Conservation (phyloP, 1,284 basidiomycete genomes). For the Testicularia cyperi region DNA sequence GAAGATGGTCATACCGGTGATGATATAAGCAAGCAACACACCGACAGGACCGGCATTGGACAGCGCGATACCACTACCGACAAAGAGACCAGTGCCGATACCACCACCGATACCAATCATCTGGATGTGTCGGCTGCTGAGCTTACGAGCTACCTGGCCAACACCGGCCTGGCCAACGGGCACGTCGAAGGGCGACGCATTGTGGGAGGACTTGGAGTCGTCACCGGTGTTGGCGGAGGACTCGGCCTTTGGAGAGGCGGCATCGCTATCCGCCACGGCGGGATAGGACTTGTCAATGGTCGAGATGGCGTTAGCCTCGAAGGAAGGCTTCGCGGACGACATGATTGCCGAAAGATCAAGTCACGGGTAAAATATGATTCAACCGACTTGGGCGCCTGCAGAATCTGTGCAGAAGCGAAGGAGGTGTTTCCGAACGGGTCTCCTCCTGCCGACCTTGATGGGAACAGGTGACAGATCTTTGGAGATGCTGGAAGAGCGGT, state of each 20-base stretch:
- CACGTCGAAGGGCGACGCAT: constrained; percentile 25
- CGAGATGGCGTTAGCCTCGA: constrained; percentile 25
- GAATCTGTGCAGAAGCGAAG: too few species aligned
- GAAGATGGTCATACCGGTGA: constrained; percentile 48
- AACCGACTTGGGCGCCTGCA: too few species aligned
- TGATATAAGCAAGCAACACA: constrained; percentile 46
- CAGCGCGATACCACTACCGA: constrained; percentile 45
- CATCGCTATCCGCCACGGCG: not conserved
- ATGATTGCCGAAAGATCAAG: constrained; percentile 1
- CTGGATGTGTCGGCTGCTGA: constrained; percentile 36
- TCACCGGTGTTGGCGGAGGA: constrained; percentile 10
- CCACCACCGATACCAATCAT: constrained; percentile 52
- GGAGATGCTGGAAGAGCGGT: not conserved
- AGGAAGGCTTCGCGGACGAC: constrained; percentile 24
- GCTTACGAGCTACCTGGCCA: constrained; percentile 28
- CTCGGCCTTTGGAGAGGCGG: constrained; percentile 3
- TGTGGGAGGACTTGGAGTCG: constrained; percentile 11
- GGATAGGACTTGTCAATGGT: constrained; percentile 24
- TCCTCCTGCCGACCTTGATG: not conserved
- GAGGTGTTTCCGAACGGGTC: too few species aligned
- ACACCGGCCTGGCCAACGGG: constrained; percentile 25
- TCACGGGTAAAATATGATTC: not conserved
- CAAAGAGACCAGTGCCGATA: constrained; percentile 54
- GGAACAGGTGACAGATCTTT: not conserved
- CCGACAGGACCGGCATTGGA: constrained; percentile 47